Evolutionary conservation across 1,139 yeast species (phyloP).

Genomic region (Zhuliangozyma blackwelliae): DNA sequence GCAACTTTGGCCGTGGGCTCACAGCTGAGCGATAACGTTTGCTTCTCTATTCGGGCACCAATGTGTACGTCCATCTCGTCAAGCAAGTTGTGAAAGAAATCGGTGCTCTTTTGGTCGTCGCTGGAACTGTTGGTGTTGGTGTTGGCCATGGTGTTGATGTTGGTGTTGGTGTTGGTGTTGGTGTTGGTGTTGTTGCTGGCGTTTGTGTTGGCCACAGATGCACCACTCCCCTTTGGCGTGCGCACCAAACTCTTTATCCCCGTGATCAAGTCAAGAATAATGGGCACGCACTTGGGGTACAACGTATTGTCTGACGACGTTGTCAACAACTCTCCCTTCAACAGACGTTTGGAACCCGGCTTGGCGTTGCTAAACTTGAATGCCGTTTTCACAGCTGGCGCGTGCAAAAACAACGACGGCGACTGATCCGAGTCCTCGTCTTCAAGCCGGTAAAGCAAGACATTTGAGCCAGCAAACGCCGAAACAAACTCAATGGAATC

Average conservation of each 20-base stretch:
- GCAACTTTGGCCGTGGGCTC: conserved; percentile 92
- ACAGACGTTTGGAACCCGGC: conserved; percentile 30
- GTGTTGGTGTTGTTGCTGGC: conserved; percentile 4
- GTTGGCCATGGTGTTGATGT: background rate
- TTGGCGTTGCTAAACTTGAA: conserved; percentile 28
- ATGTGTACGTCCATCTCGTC: conserved; percentile 59
- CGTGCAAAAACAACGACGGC: conserved; percentile 60
- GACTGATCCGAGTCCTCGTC: conserved; percentile 37
- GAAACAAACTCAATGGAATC: conserved; percentile 50
- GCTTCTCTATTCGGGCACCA: conserved; percentile 65
- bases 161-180: conserved; percentile 1
- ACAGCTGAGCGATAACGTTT: conserved; percentile 75
- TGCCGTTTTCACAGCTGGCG: conserved; percentile 72
- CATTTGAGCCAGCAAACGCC: conserved; percentile 68
- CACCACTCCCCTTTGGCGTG: conserved; percentile 6
- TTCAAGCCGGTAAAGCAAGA: conserved; percentile 46
- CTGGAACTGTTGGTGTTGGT: conserved; percentile 6
- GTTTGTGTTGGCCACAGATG: no score
- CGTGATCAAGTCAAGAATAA: conserved; percentile 54
- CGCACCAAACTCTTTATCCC: conserved; percentile 42
- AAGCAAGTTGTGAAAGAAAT: conserved; percentile 37
- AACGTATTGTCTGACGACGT: conserved; percentile 73
- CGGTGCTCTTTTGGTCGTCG: conserved; percentile 10
- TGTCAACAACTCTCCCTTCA: conserved; percentile 54
- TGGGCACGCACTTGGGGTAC: conserved; percentile 75